phyloP scores from a whole-genome alignment of 192 early-diverging fungal genomes.

The Allomyces javanicus region DNA sequence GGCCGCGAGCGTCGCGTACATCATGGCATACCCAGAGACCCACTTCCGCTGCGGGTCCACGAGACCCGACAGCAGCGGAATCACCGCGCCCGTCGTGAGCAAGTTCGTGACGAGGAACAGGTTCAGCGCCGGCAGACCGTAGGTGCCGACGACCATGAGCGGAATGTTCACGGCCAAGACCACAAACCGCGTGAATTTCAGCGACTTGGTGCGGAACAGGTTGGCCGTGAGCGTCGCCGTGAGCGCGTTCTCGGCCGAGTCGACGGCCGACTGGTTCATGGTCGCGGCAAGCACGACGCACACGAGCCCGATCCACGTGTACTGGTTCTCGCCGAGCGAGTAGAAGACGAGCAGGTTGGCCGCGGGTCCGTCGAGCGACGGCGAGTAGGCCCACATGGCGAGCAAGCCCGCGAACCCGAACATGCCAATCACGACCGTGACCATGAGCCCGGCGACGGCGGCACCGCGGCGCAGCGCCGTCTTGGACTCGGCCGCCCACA shows the following conservation, averaged over 20 bases:
- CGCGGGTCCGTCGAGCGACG: not conserved
- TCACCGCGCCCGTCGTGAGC: not conserved
- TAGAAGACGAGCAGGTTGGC: constrained; percentile 6
- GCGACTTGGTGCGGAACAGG: not conserved
- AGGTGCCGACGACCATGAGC: not conserved
- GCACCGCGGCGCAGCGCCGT: constrained; percentile 12
- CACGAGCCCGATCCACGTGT: constrained; percentile 12
- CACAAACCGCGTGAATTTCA: not conserved
- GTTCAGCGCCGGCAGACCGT: not conserved
- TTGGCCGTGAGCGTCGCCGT: constrained; percentile 9
- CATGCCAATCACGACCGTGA: constrained; percentile 15
- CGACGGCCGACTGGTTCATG: constrained; percentile 28
- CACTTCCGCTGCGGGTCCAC: not conserved
- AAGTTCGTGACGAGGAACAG: constrained; percentile 1
- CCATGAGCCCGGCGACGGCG: constrained; percentile 12
- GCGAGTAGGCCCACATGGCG: not conserved
- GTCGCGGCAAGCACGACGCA: constrained; percentile 14
- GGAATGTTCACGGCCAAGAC: not conserved
- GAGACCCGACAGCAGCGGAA: not conserved
- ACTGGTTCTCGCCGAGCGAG: constrained; percentile 15
- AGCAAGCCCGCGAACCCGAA: constrained; percentile 23
- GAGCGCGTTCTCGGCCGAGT: constrained; percentile 24
- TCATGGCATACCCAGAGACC: not conserved
- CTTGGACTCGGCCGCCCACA: constrained; percentile 22
- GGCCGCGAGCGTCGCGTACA: not conserved